Conservation (phyloP, 768 basidiomycete genomes). For the Psilocybe cubensis region DNA sequence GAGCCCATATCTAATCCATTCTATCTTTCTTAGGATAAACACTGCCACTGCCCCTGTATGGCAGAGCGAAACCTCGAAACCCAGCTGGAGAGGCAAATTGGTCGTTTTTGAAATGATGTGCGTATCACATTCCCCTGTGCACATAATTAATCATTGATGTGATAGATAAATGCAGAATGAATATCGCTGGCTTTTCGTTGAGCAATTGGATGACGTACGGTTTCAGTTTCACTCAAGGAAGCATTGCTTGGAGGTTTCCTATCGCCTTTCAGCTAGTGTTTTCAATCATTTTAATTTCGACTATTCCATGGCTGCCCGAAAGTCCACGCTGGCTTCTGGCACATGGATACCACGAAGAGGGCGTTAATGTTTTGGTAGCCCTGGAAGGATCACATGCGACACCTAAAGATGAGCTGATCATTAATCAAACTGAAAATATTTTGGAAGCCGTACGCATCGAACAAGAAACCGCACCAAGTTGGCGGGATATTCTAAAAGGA, state of each 20-base stretch:
- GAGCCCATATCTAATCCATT: not conserved
- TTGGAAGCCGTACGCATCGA: conserved; percentile 48
- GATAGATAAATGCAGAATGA: conserved; percentile 38
- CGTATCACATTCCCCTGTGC: conserved; percentile 9
- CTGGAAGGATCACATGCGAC: conserved; percentile 42
- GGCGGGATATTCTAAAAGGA: conserved; percentile 44
- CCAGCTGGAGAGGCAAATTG: conserved; percentile 49
- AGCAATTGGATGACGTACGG: conserved; percentile 61
- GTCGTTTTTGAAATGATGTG: conserved; percentile 56
- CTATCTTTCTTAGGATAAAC: conserved; percentile 41
- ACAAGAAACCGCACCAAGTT: conserved; percentile 41
- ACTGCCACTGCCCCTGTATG: conserved; percentile 55
- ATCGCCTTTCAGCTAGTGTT: conserved; percentile 55
- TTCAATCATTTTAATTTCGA: conserved; percentile 45
- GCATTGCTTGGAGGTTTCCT: conserved; percentile 51
- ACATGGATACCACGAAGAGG: conserved; percentile 45
- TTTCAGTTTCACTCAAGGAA: conserved; percentile 47
- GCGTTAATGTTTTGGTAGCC: conserved; percentile 43
- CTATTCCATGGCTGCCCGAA: conserved; percentile 53
- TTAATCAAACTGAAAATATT: conserved; percentile 43
- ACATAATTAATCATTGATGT: not conserved
- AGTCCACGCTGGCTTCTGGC: conserved; percentile 53
- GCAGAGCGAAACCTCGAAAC: conserved; percentile 56
- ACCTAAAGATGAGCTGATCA: conserved; percentile 37
- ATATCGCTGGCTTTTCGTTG: conserved; percentile 52